phyloP scores from a whole-genome alignment of 305 asterid species.

The Solanum hybrid region DNA sequence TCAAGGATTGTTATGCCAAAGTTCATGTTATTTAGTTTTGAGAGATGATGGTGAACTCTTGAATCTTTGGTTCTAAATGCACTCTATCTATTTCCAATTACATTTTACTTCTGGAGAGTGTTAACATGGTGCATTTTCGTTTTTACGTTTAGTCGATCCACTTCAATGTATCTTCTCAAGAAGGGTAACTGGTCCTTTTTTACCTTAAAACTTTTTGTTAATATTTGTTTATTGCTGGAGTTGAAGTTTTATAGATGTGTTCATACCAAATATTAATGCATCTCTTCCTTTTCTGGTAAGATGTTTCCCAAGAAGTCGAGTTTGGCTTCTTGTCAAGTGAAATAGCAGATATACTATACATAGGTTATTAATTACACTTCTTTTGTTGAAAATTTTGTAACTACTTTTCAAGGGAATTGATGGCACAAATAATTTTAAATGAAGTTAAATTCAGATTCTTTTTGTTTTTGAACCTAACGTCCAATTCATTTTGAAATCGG shows the following conservation, averaged over 20 bases:
- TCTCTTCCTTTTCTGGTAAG: not conserved
- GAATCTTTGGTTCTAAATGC: not conserved
- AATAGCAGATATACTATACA: not conserved
- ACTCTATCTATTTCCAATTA: not conserved
- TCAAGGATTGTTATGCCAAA: not conserved
- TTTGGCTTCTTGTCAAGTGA: not conserved
- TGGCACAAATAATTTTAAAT: not conserved
- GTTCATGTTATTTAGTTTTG: not conserved
- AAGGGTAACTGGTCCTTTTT: not conserved
- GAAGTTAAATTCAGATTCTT: not conserved
- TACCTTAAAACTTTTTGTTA: not conserved
- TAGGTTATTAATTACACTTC: not conserved
- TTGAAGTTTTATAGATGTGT: not conserved
- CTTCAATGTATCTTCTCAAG: not conserved
- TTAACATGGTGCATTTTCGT: not conserved
- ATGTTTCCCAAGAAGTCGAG: not conserved
- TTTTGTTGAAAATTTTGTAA: not conserved
- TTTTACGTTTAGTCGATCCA: not conserved
- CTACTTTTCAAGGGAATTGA: not conserved
- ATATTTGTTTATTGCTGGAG: not conserved
- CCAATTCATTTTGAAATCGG: too few relatives aligned
- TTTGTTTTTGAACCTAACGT: not conserved
- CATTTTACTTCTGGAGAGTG: not conserved
- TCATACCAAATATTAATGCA: too few relatives aligned
- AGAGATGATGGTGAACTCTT: not conserved